A percentile compares a stretch with the other conserved stretches of the same genome.
Conservation (phyloP, 2,329 filamentous ascomycete species). For the Trichoderma endophyticum region DNA sequence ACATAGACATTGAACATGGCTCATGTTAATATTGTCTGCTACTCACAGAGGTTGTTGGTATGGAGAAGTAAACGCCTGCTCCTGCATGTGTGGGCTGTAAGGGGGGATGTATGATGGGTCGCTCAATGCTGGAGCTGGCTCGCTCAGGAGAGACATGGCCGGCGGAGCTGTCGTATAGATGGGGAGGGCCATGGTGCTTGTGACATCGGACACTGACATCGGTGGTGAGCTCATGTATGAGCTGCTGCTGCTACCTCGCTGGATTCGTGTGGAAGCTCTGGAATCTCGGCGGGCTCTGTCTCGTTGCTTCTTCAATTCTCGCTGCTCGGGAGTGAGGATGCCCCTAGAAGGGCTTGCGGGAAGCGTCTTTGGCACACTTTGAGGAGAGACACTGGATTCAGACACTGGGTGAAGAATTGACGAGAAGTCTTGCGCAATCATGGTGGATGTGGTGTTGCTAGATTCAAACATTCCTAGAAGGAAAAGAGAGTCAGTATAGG, state of each 20-base stretch:
- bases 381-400: constrained; percentile 51
- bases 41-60: constrained; percentile 39
- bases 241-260: constrained; percentile 45
- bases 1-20: background rate
- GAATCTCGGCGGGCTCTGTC: constrained; percentile 58
- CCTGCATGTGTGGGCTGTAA: constrained; percentile 48
- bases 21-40: constrained; percentile 3
- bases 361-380: constrained; percentile 48
- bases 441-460: constrained; percentile 29
- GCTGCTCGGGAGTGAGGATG: constrained; percentile 56
- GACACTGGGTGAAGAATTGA: constrained; percentile 43
- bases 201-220: constrained; percentile 38
- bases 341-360: constrained; percentile 57
- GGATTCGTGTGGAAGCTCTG: constrained; percentile 50
- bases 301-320: constrained; percentile 59
- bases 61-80: constrained; percentile 37
- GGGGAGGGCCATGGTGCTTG: constrained; percentile 43
- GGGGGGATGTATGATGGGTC: constrained; percentile 46
- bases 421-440: constrained; percentile 45
- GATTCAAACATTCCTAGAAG: constrained; percentile 35
- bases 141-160: constrained; percentile 50
- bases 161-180: constrained; percentile 51
- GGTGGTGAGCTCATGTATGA: constrained; percentile 40
- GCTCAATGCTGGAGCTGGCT: constrained; percentile 45
- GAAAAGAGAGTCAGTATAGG: constrained; percentile 15